Conservation (phyloP, 1,139 yeast genomes). For the Kodamaea ohmeri region DNA sequence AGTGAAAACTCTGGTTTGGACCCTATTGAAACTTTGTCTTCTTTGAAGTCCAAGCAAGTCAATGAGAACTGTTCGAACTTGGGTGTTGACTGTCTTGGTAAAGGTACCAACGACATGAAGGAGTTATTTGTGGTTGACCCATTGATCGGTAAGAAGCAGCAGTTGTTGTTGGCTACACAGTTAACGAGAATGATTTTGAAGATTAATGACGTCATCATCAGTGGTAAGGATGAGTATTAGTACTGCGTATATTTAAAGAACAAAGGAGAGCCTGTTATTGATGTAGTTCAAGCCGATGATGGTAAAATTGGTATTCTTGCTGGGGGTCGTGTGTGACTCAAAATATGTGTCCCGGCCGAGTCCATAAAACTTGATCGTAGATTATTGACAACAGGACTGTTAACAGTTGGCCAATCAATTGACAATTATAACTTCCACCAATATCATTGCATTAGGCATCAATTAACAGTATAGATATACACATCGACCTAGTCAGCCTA, state of each 20-base stretch:
- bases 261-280: neutral
- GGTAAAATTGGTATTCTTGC: no score
- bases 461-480: neutral
- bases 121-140: constrained; percentile 95
- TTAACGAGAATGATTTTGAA: constrained; percentile 95
- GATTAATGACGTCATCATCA: constrained; percentile 92
- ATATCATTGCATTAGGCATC: neutral
- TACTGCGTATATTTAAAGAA: neutral
- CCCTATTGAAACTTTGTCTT: constrained; percentile 86
- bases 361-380: constrained; percentile 1
- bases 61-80: constrained; percentile 65
- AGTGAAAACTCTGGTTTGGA: constrained; percentile 96
- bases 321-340: constrained; percentile 1
- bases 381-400: constrained; percentile 3
- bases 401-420: constrained; percentile 1
- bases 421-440: neutral
- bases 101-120: constrained; percentile 87
- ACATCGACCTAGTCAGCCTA: neutral
- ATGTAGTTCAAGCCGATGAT: neutral
- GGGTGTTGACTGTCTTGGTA: constrained; percentile 94
- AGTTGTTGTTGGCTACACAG: constrained; percentile 91
- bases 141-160: constrained; percentile 94
- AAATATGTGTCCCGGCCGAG: neutral
- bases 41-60: constrained; percentile 81
- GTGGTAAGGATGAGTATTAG: constrained; percentile 78